Conservation (phyloP, 768 basidiomycete genomes). For the Tulasnella sp. region DNA sequence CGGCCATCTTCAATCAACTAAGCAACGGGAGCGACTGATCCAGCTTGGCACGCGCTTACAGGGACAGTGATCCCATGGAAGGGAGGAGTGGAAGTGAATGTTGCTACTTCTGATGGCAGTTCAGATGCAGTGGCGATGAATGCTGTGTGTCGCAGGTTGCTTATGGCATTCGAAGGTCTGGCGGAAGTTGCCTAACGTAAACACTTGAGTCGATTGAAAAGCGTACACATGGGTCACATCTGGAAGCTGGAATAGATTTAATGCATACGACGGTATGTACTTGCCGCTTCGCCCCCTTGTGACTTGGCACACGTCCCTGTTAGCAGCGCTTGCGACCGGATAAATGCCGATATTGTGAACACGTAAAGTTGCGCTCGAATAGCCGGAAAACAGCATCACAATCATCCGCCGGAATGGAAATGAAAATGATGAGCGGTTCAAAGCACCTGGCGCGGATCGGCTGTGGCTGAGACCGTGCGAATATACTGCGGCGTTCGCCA, state of each 20-base stretch:
- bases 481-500: not conserved
- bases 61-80: not conserved
- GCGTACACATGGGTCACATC: not conserved
- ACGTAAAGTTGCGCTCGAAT: no score
- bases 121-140: not conserved
- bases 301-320: not conserved
- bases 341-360: no score
- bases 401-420: no score
- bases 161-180: not conserved
- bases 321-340: not conserved
- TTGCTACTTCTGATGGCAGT: not conserved
- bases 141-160: not conserved
- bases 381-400: no score
- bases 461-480: not conserved
- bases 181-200: not conserved
- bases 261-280: no score
- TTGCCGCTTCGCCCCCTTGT: not conserved
- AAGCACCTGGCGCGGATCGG: not conserved
- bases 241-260: not conserved
- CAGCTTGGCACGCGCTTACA: not conserved
- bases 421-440: not conserved
- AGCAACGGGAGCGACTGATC: not conserved
- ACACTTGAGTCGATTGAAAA: not conserved
- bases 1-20: not conserved
- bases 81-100: no score